Base-by-base conservation (phyloP, 257 asterid species). In the Anisodus tanguticus region DNA sequence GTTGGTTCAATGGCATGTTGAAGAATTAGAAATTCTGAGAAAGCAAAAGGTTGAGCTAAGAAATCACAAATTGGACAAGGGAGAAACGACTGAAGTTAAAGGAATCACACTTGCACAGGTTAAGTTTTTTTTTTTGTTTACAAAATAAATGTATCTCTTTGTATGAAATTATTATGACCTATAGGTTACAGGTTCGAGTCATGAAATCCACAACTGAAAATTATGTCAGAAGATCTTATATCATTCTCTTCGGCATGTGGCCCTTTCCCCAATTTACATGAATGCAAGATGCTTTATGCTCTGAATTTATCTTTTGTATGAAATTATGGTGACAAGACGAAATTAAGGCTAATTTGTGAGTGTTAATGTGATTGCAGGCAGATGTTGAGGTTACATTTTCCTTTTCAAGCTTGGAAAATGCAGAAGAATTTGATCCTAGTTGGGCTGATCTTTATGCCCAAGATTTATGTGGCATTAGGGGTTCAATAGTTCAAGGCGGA, bases 11-110 rank as follows among this genome's bases (percentile, higher is more conserved):
- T 76, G 81, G 81, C 81, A 63, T 2, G 9, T 76, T 22, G 63
- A 76, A 76, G 81, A 76, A 51, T 3, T 76, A 51, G 60, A 76
- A 12, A 76, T 5, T 2, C 3, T 74, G 60, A 47, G 80, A 74
- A 74, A 74, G 59, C 8, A 74, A n/a, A 47, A 74, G 43, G 43
- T 74, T 0, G 41, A 74, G 17, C 2, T 72, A 19, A 47, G 80
- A 45, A 45, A 47, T 19, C 17, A 72, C 0, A 72, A 47, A 17
- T 74, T 74, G 43, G 22, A 74, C 43, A 74, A 49, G 19, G 60
- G 60, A 74, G 80, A 74, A 74, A 47, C 0, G 1, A 0, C 47
- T 10, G 60, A 74, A 47, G 80, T 74, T 74, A 2, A 19, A 74
- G 80, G 80, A 49, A 49, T 74, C 0, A 47, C 80, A 47, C n/a